A percentile compares a stretch with the other conserved stretches of the same genome.
Conservation (phyloP, 2,329 filamentous ascomycete species). For the Sporothrix inflata region DNA sequence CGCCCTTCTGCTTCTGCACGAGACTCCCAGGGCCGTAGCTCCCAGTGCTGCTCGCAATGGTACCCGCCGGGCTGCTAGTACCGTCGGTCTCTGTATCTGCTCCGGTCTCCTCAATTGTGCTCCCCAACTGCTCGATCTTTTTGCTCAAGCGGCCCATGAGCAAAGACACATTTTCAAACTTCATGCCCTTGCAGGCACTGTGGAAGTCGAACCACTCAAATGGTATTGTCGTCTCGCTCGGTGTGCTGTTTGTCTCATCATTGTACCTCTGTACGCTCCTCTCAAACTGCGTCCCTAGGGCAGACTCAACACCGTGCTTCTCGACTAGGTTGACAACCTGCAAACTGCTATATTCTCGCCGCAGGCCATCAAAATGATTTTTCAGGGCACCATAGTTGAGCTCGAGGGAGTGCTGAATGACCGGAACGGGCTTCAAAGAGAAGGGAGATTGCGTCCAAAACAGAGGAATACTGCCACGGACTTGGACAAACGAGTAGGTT, state of each 20-base stretch:
- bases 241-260: conserved; percentile 49
- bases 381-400: conserved; percentile 79
- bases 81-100: not conserved
- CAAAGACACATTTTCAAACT: conserved; percentile 89
- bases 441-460: conserved; percentile 97
- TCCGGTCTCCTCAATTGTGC: conserved; percentile 60
- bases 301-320: conserved; percentile 79
- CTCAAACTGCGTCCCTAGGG: conserved; percentile 79
- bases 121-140: conserved; percentile 71
- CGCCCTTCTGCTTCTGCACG: conserved; percentile 64
- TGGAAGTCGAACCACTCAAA: conserved; percentile 99
- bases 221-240: conserved; percentile 50
- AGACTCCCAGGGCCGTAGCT: conserved; percentile 39
- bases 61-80: conserved; percentile 3
- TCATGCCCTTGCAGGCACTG: conserved; percentile 89
- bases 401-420: conserved; percentile 77
- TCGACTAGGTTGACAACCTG: conserved; percentile 87
- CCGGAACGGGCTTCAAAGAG: conserved; percentile 83
- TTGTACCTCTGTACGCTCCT: conserved; percentile 69
- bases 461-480: conserved; percentile 87
- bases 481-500: conserved; percentile 82
- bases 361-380: conserved; percentile 75
- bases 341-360: conserved; percentile 71
- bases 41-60: not conserved
- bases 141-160: conserved; percentile 71